Conservation (phyloP, 2,329 filamentous ascomycete genomes). For the Nannizziopsis arthrosporioides region DNA sequence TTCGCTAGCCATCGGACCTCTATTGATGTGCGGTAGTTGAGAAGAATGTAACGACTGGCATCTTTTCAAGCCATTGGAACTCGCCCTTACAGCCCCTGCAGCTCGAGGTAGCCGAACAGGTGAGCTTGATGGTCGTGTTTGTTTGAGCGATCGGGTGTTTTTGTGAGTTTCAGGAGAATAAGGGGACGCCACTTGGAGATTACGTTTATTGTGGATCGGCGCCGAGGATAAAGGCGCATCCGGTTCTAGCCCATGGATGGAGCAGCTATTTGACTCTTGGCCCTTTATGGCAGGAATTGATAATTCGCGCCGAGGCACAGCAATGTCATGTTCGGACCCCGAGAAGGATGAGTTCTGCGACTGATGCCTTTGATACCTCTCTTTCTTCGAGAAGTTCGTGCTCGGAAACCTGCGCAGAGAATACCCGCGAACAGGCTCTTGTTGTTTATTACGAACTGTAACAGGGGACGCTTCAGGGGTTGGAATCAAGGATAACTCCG, state of each 20-base stretch:
- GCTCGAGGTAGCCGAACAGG: too few relatives aligned
- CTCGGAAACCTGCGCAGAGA: slow-evolving; percentile 14
- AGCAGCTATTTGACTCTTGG: slow-evolving; percentile 5
- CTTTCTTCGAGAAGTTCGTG: slow-evolving; percentile 22
- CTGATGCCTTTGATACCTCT: slow-evolving; percentile 23
- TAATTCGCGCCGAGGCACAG: slow-evolving; percentile 14
- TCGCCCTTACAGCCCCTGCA: too few relatives aligned
- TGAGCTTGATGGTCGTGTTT: too few relatives aligned
- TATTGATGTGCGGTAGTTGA: too few relatives aligned
- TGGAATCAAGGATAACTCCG: slow-evolving; percentile 5
- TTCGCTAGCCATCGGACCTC: too few relatives aligned
- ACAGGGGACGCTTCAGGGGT: slow-evolving; percentile 5
- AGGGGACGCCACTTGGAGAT: too few relatives aligned
- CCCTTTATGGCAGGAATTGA: slow-evolving; percentile 17
- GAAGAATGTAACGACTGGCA: too few relatives aligned
- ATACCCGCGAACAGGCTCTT: slow-evolving; percentile 5
- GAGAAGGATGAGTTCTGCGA: slow-evolving; percentile 25
- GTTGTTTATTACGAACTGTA: neutral
- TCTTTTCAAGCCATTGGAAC: too few relatives aligned
- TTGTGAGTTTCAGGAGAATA: too few relatives aligned
- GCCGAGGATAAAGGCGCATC: slow-evolving; percentile 29
- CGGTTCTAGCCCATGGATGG: slow-evolving; percentile 4
- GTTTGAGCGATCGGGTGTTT: too few relatives aligned
- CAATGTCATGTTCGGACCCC: slow-evolving; percentile 21
- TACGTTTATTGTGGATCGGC: slow-evolving; percentile 16